Evolutionary conservation across 495 filamentous ascomycete genomes (phyloP).

Genomic region (Penicillium antarcticum): DNA sequence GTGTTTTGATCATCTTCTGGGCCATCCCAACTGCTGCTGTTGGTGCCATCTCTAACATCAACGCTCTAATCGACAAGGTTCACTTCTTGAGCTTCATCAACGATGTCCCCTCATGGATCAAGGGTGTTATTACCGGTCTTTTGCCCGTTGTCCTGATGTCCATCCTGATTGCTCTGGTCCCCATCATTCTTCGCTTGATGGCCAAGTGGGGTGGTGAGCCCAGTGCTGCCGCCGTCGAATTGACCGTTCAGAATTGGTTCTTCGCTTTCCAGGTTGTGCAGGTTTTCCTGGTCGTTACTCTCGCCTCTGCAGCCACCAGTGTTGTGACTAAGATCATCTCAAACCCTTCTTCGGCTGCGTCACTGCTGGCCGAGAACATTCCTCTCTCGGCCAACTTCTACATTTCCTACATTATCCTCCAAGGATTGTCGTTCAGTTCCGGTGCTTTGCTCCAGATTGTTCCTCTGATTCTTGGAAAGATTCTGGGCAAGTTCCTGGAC

Average conservation of each 20-base stretch:
- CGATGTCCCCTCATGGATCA: constrained; percentile 63
- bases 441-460: constrained; percentile 72
- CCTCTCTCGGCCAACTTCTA: constrained; percentile 90
- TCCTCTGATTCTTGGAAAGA: constrained; percentile 71
- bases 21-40: constrained; percentile 82
- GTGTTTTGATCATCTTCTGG: constrained; percentile 89
- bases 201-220: constrained; percentile 78
- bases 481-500: constrained; percentile 72
- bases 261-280: constrained; percentile 95
- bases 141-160: constrained; percentile 77
- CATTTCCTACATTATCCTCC: constrained; percentile 90
- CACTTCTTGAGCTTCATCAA: constrained; percentile 71
- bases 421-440: constrained; percentile 81
- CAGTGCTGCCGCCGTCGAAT: constrained; percentile 72
- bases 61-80: constrained; percentile 56
- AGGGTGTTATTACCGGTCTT: constrained; percentile 82
- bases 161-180: constrained; percentile 85
- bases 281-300: constrained; percentile 85
- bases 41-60: constrained; percentile 83
- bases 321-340: constrained; percentile 58
- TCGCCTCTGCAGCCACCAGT: constrained; percentile 63
- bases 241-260: constrained; percentile 87
- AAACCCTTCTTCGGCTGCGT: constrained; percentile 57
- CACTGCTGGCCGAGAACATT: constrained; percentile 68
- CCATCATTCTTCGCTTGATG: constrained; percentile 76